Evolutionary conservation across 176 grass and related monocot genomes (phyloP).

Genomic region (Puccinellia tenuiflora): DNA sequence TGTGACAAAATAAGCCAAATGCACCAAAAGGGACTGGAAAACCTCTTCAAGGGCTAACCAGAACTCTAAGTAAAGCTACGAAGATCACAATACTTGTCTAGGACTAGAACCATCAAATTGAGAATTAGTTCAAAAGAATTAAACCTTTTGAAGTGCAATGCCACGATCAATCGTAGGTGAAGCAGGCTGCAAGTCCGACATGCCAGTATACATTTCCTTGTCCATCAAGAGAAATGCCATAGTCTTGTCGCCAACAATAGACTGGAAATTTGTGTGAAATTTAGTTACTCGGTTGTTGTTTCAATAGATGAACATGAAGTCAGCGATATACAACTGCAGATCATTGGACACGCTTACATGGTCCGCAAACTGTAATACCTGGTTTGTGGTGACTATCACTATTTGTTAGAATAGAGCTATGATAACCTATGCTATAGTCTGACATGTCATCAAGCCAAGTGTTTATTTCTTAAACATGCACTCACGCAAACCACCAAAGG

Average conservation of each 20-base stretch:
- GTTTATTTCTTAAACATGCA: background rate
- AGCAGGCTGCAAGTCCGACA: conserved; percentile 94
- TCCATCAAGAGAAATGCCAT: conserved; percentile 93
- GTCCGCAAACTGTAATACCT: background rate
- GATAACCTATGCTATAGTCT: background rate
- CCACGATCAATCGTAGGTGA: conserved; percentile 72
- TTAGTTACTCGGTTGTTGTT: background rate
- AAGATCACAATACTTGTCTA: conserved; percentile 3
- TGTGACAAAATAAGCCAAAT: background rate
- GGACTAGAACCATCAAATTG: conserved; percentile 7
- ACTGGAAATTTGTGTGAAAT: conserved; percentile 36
- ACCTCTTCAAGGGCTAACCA: background rate
- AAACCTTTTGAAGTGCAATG: conserved; percentile 90
- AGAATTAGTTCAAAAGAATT: background rate
- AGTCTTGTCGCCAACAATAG: conserved; percentile 97
- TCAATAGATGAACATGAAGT: background rate
- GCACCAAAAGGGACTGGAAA: background rate
- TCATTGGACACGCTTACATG: background rate
- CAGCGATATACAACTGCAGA: background rate
- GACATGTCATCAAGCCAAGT: background rate
- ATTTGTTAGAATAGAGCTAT: background rate
- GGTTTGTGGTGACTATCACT: background rate
- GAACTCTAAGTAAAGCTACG: background rate
- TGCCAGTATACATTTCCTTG: conserved; percentile 96
- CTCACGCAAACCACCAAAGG: background rate